phyloP scores from a whole-genome alignment of 2,329 filamentous ascomycete genomes.

The Fusarium sp. region DNA sequence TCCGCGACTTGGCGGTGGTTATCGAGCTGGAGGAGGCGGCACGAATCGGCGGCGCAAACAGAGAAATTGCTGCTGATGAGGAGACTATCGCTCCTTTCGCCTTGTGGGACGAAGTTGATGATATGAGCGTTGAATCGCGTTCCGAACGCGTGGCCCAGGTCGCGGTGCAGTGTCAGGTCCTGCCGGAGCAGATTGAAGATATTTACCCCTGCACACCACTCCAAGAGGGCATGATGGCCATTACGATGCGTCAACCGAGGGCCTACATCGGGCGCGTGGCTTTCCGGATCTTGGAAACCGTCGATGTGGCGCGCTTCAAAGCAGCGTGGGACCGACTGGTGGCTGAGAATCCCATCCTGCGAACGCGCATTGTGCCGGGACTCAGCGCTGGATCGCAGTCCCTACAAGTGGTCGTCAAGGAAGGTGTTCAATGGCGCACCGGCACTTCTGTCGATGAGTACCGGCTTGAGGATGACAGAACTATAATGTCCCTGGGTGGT shows the following conservation, averaged over 20 bases:
- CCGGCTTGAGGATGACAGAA: constrained; percentile 9
- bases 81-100: constrained; percentile 6
- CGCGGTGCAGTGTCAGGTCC: constrained; percentile 9
- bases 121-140: constrained; percentile 10
- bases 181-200: constrained; percentile 13
- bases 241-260: constrained; percentile 1
- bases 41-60: constrained; percentile 3
- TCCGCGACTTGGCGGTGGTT: constrained; percentile 6
- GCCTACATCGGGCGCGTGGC: constrained; percentile 7
- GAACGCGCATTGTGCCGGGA: constrained; percentile 9
- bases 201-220: constrained; percentile 8
- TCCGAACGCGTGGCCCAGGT: constrained; percentile 6
- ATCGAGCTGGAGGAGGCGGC: constrained; percentile 6
- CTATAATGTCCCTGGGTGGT: constrained; percentile 7
- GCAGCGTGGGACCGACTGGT: constrained; percentile 11
- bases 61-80: constrained; percentile 7
- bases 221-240: constrained; percentile 9
- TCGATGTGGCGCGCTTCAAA: constrained; percentile 12
- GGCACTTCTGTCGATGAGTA: constrained; percentile 1
- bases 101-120: constrained; percentile 7
- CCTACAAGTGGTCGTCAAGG: constrained; percentile 5
- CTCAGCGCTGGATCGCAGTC: constrained; percentile 7
- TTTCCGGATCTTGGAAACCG: constrained; percentile 2
- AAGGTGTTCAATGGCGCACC: constrained; percentile 5
- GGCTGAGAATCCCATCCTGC: constrained; percentile 9